phyloP scores from a whole-genome alignment of 129 eudicot genomes.

The Artemisia annua region DNA sequence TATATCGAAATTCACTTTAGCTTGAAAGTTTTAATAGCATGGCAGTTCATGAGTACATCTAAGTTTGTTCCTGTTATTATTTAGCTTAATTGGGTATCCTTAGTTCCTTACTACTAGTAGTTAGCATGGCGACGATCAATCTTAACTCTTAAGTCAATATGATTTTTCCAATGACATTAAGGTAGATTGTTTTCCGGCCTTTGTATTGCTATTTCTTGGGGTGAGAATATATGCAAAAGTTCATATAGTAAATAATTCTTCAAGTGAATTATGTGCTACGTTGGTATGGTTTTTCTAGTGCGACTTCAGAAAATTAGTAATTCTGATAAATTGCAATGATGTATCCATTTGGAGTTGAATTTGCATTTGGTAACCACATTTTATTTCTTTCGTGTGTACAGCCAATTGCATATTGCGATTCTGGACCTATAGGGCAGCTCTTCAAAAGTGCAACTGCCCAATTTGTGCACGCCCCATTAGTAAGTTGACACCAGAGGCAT shows the following conservation, averaged over 20 bases:
- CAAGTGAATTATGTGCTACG: not conserved
- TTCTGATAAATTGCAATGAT: not conserved
- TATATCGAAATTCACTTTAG: too few species aligned
- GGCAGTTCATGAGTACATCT: not conserved
- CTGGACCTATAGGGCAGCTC: slow-evolving; percentile 40
- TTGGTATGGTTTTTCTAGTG: not conserved
- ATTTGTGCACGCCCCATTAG: slow-evolving; percentile 41
- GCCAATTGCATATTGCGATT: slow-evolving; percentile 42
- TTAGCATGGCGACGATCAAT: not conserved
- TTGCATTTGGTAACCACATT: slow-evolving; percentile 1
- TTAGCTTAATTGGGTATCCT: not conserved
- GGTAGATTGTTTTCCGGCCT: slow-evolving; percentile 5
- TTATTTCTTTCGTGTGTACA: slow-evolving; percentile 17
- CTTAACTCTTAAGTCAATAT: not conserved
- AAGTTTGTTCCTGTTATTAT: not conserved
- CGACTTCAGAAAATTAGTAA: not conserved
- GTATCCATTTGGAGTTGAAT: slow-evolving; percentile 7
- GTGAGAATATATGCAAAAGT: too few species aligned
- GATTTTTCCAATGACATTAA: not conserved
- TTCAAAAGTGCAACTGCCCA: slow-evolving; percentile 45
- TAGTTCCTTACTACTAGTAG: not conserved
- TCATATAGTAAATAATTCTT: too few species aligned
- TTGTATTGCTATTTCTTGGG: too few species aligned
- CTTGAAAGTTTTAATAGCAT: not conserved
- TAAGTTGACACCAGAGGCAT: slow-evolving; percentile 43